These are phyloP conservation scores for Farysia itapuensis DNA, from an alignment of 1,284 basidiomycete species.

Conservation along the genomic window DNA sequence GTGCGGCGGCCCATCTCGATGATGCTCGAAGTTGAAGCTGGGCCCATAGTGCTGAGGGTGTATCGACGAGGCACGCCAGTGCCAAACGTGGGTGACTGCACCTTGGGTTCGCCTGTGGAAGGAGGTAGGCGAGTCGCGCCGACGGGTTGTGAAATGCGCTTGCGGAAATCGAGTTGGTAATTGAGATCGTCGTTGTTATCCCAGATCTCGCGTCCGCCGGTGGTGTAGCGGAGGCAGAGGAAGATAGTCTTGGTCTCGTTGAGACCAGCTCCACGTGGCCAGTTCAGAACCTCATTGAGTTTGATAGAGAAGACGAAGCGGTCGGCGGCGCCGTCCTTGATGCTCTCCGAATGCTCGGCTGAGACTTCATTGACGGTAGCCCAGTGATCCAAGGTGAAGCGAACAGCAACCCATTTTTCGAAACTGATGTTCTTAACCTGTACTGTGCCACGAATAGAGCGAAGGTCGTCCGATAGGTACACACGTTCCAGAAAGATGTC, in stretches of 20 bases:
- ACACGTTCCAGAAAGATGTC: constrained; percentile 66
- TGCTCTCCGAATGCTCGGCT: constrained; percentile 71
- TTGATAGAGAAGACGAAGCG: constrained; percentile 65
- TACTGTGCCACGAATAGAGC: constrained; percentile 71
- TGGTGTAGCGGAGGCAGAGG: constrained; percentile 77
- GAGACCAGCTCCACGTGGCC: constrained; percentile 61
- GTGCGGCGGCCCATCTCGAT: constrained; percentile 44
- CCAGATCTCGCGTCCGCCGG: constrained; percentile 78
- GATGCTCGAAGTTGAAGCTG: constrained; percentile 28
- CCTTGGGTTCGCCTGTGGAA: constrained; percentile 7
- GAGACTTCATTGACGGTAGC: constrained; percentile 92
- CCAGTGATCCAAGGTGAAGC: constrained; percentile 93
- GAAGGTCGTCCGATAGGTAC: constrained; percentile 68
- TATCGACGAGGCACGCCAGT: constrained; percentile 27
- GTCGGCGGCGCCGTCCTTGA: constrained; percentile 68
- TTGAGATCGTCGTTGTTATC: constrained; percentile 84
- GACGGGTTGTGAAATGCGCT: constrained; percentile 33
- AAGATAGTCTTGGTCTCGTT: constrained; percentile 83
- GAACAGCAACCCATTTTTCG: constrained; percentile 81
- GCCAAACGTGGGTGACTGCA: constrained; percentile 11
- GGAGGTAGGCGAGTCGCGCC: constrained; percentile 17
- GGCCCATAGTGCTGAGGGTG: constrained; percentile 23
- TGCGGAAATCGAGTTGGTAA: constrained; percentile 69
- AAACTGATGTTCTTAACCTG: constrained; percentile 83
- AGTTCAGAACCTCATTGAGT: constrained; percentile 62